Base-by-base conservation (phyloP, 306 rosid genomes). In the Lotus japonicus region DNA sequence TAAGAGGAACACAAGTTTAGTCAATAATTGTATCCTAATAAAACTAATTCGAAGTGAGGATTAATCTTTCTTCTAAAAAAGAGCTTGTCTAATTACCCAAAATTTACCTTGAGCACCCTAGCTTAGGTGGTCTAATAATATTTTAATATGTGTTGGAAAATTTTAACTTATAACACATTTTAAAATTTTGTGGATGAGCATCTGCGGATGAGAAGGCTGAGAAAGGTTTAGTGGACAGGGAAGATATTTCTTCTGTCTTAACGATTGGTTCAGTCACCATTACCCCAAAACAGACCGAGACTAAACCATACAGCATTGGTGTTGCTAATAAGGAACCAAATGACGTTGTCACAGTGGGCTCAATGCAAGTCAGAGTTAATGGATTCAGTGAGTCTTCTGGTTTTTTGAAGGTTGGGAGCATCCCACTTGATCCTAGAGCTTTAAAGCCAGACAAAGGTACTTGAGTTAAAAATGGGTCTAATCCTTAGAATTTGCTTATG, bases 361-460 rank as follows among this genome's bases (percentile, higher is more conserved):
- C 97, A 49, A 77, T 86, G 80, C 89, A 87, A 53, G 81, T 88
- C 12, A 85, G 77, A 80, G 87, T 88, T 58, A 83, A 85, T 65
- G 97, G 96, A 33, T 83, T 58, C 44, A 50, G 80, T 0, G 85
- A 82, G 79, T 55, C 81, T 26, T 72, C 78, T 19, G 74, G 90
- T 16, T 71, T 81, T 75, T 71, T 87, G 78, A 91, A 88, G 36
- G 83, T 91, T 60, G 97, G 97, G 70, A 91, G 88, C 7, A 83
- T 87, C 66, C 94, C 88, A 15, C 87, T 85, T 41, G 88, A 91
- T 83, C 86, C 89, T 2, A 80, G 64, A 60, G 82, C 86, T 1
- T 72, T 88, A 19, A 72, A 80, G 73, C 69, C 71, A 0, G 81
- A 80, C 74, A 79, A 82, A 23, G 71, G 77, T 52, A 59, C 69